Percentiles rank a stretch among this genome's conserved stretches.
phyloP scores from a whole-genome alignment of 208 protist genomes.

The Trypanosoma lewisi region DNA sequence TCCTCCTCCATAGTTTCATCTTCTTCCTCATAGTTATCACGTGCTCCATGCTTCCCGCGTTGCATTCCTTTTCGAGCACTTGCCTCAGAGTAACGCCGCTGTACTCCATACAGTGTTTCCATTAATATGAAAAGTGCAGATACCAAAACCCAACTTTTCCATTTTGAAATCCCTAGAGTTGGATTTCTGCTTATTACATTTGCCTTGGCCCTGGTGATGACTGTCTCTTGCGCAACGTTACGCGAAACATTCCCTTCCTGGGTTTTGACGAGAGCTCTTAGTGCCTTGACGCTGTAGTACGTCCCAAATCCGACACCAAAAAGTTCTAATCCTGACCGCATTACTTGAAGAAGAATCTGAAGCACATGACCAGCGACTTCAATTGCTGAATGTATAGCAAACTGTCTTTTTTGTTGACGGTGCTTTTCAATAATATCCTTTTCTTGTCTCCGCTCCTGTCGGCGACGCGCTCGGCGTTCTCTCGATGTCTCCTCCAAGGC shows the following conservation, averaged over 20 bases:
- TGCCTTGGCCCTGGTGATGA: slow-evolving; percentile 6
- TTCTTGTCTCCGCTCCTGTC: slow-evolving; percentile 57
- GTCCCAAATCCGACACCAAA: slow-evolving; percentile 83
- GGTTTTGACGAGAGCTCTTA: slow-evolving; percentile 56
- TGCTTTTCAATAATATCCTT: slow-evolving; percentile 65
- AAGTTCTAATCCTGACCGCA: slow-evolving; percentile 76
- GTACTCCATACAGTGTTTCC: slow-evolving; percentile 53
- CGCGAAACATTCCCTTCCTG: slow-evolving; percentile 24
- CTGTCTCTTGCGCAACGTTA: slow-evolving; percentile 1
- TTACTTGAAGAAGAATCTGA: slow-evolving; percentile 74
- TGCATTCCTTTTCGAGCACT: not conserved
- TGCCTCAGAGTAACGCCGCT: slow-evolving; percentile 26
- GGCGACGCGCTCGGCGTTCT: slow-evolving; percentile 55
- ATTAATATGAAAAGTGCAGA: slow-evolving; percentile 53
- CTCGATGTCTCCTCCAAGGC: slow-evolving; percentile 47
- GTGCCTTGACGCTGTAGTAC: slow-evolving; percentile 85
- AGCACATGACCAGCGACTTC: slow-evolving; percentile 72
- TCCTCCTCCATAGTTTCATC: slow-evolving; percentile 42
- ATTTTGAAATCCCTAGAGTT: slow-evolving; percentile 21
- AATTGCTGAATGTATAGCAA: slow-evolving; percentile 71
- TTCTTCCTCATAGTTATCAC: slow-evolving; percentile 1
- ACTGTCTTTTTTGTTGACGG: slow-evolving; percentile 61
- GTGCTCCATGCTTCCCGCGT: slow-evolving; percentile 10
- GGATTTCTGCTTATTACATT: slow-evolving; percentile 4
- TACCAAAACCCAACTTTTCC: slow-evolving; percentile 58